Conservation (phyloP, 2,329 filamentous ascomycete species). For the Ophiocordyceps camponoti-saundersi region DNA sequence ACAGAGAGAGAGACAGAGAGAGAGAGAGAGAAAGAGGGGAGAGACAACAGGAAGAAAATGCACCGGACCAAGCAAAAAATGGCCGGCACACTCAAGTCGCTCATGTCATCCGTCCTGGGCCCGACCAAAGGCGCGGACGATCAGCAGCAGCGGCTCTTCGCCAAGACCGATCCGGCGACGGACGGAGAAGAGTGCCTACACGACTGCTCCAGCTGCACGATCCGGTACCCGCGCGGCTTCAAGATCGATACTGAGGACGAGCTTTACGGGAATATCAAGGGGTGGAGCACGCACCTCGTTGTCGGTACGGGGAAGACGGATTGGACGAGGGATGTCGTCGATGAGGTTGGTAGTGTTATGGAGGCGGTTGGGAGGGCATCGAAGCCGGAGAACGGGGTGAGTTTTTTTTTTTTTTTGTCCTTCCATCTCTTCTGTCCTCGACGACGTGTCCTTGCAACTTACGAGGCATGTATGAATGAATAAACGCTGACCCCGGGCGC, state of each 20-base stretch:
- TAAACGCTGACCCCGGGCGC: no score
- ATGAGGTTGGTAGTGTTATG: slow-evolving; percentile 79
- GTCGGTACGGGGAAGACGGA: slow-evolving; percentile 93
- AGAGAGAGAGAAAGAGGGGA: no score
- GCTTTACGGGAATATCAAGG: slow-evolving; percentile 72
- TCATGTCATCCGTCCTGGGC: slow-evolving; percentile 14
- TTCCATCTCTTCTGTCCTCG: no score
- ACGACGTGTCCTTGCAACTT: no score
- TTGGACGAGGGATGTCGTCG: slow-evolving; percentile 77
- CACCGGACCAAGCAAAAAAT: slow-evolving; percentile 14
- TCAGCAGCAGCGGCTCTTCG: slow-evolving; percentile 47
- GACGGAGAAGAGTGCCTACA: slow-evolving; percentile 82
- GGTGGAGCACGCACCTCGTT: slow-evolving; percentile 76
- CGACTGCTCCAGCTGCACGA: slow-evolving; percentile 69
- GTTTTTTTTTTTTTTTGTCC: not conserved
- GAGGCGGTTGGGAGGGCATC: slow-evolving; percentile 46
- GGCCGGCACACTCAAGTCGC: slow-evolving; percentile 20
- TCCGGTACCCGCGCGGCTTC: slow-evolving; percentile 56
- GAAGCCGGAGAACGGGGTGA: slow-evolving; percentile 51
- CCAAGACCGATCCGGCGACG: slow-evolving; percentile 52
- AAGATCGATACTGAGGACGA: slow-evolving; percentile 62
- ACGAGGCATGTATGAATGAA: no score
- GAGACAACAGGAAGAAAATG: no score
- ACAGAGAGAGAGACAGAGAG: no score
- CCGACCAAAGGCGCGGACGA: no score